Conservation (phyloP, 139 green algal genomes). For the Haematococcus lacustris region DNA sequence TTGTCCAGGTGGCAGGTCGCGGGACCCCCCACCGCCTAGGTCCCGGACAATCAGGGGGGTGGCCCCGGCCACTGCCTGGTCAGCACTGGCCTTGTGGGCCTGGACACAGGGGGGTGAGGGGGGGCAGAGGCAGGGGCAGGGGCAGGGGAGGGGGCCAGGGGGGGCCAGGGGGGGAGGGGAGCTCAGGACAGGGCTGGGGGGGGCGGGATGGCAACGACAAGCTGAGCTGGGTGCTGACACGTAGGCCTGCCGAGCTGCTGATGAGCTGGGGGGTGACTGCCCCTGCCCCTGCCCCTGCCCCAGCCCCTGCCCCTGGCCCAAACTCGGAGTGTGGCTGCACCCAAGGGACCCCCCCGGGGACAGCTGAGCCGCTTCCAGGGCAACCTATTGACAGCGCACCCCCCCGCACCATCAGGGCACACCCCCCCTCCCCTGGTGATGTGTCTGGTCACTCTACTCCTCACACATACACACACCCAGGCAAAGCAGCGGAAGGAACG, state of each 20-base stretch:
- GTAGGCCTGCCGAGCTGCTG: background rate
- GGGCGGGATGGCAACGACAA: background rate
- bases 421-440: too few relatives aligned
- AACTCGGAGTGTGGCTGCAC: too few relatives aligned
- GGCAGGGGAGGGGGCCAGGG: background rate
- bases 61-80: constrained; percentile 3
- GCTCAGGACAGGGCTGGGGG: background rate
- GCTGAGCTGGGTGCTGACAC: background rate
- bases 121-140: background rate
- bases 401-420: too few relatives aligned
- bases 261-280: background rate
- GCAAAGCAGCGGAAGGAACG: too few relatives aligned
- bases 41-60: constrained; percentile 20
- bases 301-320: too few relatives aligned
- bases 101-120: too few relatives aligned
- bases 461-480: too few relatives aligned
- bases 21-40: constrained; percentile 22
- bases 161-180: background rate
- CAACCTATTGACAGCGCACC: too few relatives aligned
- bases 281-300: too few relatives aligned
- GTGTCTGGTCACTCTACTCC: too few relatives aligned
- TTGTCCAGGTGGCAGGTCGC: constrained; percentile 74
- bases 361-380: too few relatives aligned
- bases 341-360: too few relatives aligned
- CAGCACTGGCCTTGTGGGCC: constrained; percentile 7